Conservation (phyloP, 441 rosid species). For the Gossypium davidsonii region DNA sequence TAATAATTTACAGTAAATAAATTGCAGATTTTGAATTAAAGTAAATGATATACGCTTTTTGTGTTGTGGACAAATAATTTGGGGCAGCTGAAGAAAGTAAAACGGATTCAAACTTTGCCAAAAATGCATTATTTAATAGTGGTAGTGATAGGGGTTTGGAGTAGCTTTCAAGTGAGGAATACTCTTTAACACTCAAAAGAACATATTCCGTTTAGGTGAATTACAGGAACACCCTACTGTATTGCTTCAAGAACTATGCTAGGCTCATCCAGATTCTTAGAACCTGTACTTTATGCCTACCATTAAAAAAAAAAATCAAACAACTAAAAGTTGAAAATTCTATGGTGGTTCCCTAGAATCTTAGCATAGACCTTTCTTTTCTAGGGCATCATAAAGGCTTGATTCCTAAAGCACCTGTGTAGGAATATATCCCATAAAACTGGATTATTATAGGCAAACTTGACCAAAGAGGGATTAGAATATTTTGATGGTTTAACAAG, state of each 20-base stretch:
- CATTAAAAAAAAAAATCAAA: neutral
- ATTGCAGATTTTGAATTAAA: neutral
- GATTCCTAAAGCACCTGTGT: constrained; percentile 23
- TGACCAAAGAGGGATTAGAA: constrained; percentile 3
- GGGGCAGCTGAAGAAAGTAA: neutral
- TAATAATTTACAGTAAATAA: neutral
- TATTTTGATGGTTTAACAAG: neutral
- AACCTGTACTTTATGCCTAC: neutral
- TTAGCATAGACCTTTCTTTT: neutral
- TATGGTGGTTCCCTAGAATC: constrained; percentile 28
- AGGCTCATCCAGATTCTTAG: neutral
- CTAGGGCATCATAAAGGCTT: constrained; percentile 15
- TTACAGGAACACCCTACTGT: too few species aligned
- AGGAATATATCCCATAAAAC: constrained; percentile 21
- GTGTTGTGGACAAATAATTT: neutral
- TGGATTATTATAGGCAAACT: constrained; percentile 7
- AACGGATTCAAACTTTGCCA: too few species aligned
- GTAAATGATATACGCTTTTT: neutral
- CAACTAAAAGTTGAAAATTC: constrained; percentile 18
- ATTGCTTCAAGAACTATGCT: neutral
- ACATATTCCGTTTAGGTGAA: neutral
- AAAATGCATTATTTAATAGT: too few species aligned
- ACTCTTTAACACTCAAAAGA: neutral
- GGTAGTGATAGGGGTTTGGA: neutral
- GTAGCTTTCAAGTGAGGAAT: neutral